Conservation (phyloP, 441 rosid genomes). For the Erysimum pusillum region DNA sequence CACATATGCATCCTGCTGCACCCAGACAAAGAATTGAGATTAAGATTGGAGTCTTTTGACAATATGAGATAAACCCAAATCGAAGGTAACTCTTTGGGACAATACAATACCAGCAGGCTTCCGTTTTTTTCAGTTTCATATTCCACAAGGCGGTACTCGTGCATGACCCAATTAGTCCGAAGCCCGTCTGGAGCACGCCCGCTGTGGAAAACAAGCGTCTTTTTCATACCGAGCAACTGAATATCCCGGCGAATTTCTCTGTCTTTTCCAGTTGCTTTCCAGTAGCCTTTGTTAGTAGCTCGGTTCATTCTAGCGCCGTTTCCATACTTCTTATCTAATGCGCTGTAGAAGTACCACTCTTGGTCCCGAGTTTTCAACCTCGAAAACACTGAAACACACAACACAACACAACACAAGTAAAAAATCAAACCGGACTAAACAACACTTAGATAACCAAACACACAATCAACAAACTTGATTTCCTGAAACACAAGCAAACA, state of each 20-base stretch:
- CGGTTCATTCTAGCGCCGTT: slow-evolving; percentile 94
- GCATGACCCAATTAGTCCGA: slow-evolving; percentile 97
- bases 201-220: slow-evolving; percentile 85
- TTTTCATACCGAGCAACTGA: slow-evolving; percentile 79
- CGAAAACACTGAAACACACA: slow-evolving; percentile 65
- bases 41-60: background rate
- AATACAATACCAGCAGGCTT: slow-evolving; percentile 58
- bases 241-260: slow-evolving; percentile 65
- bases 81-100: slow-evolving; percentile 33
- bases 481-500: slow-evolving; percentile 45
- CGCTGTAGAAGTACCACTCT: slow-evolving; percentile 93
- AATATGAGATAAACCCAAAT: slow-evolving; percentile 15
- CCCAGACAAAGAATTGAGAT: slow-evolving; percentile 37
- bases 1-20: slow-evolving; percentile 74
- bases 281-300: slow-evolving; percentile 82
- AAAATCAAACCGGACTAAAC: background rate
- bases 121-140: slow-evolving; percentile 65
- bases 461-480: slow-evolving; percentile 28
- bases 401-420: slow-evolving; percentile 13
- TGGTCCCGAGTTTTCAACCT: slow-evolving; percentile 87
- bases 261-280: slow-evolving; percentile 98
- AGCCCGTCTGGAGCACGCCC: slow-evolving; percentile 95
- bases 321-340: slow-evolving; percentile 82
- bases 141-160: slow-evolving; percentile 86
- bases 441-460: slow-evolving; percentile 18